These are phyloP conservation scores for Metschnikowia corniflorae DNA, from an alignment of 805 yeast species.

Conservation along the genomic window DNA sequence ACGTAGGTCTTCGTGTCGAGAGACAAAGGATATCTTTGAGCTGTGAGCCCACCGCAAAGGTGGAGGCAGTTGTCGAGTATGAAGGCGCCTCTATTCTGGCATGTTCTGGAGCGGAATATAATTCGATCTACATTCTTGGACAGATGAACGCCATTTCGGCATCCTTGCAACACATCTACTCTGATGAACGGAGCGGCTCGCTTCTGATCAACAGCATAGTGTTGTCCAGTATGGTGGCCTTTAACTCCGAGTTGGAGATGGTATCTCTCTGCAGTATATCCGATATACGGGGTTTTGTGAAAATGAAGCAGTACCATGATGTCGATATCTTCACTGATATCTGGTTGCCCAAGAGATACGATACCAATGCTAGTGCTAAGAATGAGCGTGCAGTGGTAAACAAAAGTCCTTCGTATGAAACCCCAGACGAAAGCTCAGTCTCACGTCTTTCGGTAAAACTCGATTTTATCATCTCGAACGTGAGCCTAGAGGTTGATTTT, in stretches of 20 bases:
- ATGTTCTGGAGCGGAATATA: slow-evolving; percentile 38
- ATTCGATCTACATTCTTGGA: slow-evolving; percentile 20
- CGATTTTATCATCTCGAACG: slow-evolving; percentile 51
- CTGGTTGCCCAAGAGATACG: slow-evolving; percentile 55
- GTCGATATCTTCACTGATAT: slow-evolving; percentile 76
- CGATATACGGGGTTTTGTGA: slow-evolving; percentile 59
- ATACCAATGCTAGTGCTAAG: background rate
- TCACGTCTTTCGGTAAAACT: slow-evolving; percentile 72
- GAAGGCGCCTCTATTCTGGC: slow-evolving; percentile 62
- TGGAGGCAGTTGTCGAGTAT: slow-evolving; percentile 77
- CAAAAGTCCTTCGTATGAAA: background rate
- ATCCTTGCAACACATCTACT: slow-evolving; percentile 83
- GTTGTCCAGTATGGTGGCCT: slow-evolving; percentile 46
- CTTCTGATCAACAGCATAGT: slow-evolving; percentile 45
- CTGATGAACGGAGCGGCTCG: slow-evolving; percentile 84
- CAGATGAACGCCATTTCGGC: slow-evolving; percentile 58
- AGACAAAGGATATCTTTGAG: slow-evolving; percentile 74
- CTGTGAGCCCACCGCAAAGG: slow-evolving; percentile 93
- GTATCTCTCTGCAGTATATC: slow-evolving; percentile 51
- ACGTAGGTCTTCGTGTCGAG: slow-evolving; percentile 60
- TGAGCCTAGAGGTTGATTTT: slow-evolving; percentile 61
- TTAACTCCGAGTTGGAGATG: slow-evolving; percentile 38
- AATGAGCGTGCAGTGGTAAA: background rate
- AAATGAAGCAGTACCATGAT: slow-evolving; percentile 84
- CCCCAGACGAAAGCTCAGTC: background rate